Percentiles rank a stretch among this genome's conserved stretches.
Evolutionary conservation across 805 yeast genomes (phyloP).

Genomic region (Teunomyces barrocoloradensis): DNA sequence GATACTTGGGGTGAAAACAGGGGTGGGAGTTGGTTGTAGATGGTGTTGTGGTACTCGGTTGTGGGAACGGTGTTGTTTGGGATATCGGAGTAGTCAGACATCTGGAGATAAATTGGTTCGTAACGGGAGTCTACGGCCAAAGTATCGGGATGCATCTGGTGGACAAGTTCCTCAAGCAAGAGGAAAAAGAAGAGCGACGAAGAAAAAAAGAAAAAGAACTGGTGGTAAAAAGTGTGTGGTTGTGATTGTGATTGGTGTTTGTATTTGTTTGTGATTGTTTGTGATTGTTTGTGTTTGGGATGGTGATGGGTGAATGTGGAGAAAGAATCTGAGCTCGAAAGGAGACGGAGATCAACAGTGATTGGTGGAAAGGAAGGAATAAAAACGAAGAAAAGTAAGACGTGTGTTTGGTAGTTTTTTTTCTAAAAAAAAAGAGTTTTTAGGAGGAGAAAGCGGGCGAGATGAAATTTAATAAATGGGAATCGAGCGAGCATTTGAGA

Average conservation of each 20-base stretch:
- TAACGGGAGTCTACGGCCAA: constrained; percentile 2
- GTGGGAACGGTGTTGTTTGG: not conserved
- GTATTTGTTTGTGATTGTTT: too few relatives aligned
- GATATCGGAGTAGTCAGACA: constrained; percentile 1
- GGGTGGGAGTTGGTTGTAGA: not conserved
- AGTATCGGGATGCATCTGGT: not conserved
- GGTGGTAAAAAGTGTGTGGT: not conserved
- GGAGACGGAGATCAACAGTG: too few relatives aligned
- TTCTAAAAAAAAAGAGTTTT: not conserved
- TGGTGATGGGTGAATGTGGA: too few relatives aligned
- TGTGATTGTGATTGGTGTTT: not conserved
- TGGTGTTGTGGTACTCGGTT: not conserved
- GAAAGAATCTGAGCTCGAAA: too few relatives aligned
- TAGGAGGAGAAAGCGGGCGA: not conserved
- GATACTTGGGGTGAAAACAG: too few relatives aligned
- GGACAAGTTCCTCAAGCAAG: not conserved
- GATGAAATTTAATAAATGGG: not conserved
- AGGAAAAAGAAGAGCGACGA: not conserved
- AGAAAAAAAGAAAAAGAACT: not conserved
- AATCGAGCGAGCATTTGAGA: not conserved
- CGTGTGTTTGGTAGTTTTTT: not conserved
- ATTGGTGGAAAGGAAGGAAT: not conserved
- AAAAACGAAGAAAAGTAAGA: not conserved
- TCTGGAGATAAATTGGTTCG: constrained; percentile 1
- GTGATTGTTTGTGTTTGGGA: too few relatives aligned